Evolutionary conservation across 345 rosid genomes (phyloP).

Genomic region (Salix udensis): DNA sequence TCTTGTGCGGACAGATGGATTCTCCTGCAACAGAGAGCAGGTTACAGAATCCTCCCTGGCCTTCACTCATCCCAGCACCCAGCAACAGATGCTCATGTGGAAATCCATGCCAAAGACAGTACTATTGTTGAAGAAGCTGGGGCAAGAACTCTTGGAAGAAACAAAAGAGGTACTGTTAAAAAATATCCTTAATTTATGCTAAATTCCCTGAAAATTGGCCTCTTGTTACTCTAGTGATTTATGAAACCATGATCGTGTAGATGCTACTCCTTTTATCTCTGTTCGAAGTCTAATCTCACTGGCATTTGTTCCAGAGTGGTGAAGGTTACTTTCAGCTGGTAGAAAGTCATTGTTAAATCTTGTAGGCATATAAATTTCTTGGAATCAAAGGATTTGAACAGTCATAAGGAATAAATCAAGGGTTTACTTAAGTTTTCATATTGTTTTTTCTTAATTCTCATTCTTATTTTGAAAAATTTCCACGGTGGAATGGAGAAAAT

Average conservation of each 20-base stretch:
- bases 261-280: neutral
- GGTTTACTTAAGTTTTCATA: neutral
- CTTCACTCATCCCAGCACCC: slow-evolving; percentile 97
- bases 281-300: neutral
- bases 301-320: neutral
- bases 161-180: slow-evolving; percentile 68
- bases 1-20: slow-evolving; percentile 90
- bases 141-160: slow-evolving; percentile 88
- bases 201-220: neutral
- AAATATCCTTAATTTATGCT: slow-evolving; percentile 3
- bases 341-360: neutral
- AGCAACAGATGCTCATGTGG: slow-evolving; percentile 99
- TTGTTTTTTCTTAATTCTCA: neutral
- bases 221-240: neutral
- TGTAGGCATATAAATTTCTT: neutral
- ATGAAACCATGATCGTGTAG: neutral
- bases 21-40: slow-evolving; percentile 90
- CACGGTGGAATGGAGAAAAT: neutral
- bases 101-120: slow-evolving; percentile 89
- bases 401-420: neutral
- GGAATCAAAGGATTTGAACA: neutral
- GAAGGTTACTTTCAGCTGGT: neutral
- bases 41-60: slow-evolving; percentile 95
- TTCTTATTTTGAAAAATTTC: neutral
- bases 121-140: slow-evolving; percentile 82